A percentile compares a stretch with the other conserved stretches of the same genome.
Evolutionary conservation across 176 grass and related monocot species (phyloP).

Genomic region (Olyra latifolia): DNA sequence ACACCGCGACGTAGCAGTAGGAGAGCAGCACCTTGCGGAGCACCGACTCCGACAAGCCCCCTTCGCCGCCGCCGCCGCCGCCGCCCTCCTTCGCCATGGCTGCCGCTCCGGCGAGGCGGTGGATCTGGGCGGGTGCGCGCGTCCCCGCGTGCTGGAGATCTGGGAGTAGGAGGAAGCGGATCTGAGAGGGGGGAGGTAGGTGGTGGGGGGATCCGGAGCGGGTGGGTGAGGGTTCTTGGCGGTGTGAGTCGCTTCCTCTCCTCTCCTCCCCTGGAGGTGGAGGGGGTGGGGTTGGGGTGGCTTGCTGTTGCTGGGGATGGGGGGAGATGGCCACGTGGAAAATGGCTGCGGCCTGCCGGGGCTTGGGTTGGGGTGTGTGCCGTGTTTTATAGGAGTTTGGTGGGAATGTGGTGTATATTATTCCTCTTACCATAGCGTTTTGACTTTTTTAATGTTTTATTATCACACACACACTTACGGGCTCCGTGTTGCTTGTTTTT

Average conservation of each 20-base stretch:
- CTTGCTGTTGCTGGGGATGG: neutral
- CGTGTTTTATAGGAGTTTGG: neutral
- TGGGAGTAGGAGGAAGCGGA: constrained; percentile 19
- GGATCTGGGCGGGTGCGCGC: constrained; percentile 8
- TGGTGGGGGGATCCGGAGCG: constrained; percentile 31
- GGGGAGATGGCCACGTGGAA: constrained; percentile 35
- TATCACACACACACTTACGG: no score
- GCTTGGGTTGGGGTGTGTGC: neutral
- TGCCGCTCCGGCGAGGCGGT: neutral
- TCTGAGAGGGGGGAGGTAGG: constrained; percentile 30
- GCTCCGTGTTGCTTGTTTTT: no score
- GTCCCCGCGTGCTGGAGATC: constrained; percentile 22
- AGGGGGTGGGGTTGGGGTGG: neutral
- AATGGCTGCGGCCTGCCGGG: neutral
- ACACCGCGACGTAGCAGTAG: constrained; percentile 90
- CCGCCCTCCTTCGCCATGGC: constrained; percentile 60
- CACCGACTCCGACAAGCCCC: constrained; percentile 64
- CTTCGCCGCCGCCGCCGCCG: constrained; percentile 31
- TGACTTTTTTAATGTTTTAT: constrained; percentile 25
- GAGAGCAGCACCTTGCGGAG: constrained; percentile 83
- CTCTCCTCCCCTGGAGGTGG: neutral
- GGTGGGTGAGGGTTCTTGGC: neutral
- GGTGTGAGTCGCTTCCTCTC: neutral
- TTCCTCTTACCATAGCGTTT: neutral
- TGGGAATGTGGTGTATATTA: neutral